Conservation (phyloP, 176 grass and related monocot species). For the Thalia dealbata region DNA sequence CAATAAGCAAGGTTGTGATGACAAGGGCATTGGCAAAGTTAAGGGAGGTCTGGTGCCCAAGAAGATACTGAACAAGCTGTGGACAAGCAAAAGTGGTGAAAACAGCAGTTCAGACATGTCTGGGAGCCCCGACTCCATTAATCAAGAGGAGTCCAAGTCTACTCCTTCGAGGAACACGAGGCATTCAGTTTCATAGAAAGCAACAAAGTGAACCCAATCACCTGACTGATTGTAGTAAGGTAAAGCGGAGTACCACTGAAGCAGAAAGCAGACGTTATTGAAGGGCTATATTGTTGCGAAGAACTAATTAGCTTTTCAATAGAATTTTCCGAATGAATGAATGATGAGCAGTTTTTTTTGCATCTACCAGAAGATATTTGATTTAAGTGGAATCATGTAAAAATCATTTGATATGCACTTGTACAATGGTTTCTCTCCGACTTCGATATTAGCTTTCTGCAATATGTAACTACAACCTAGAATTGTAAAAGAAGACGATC, state of each 20-base stretch:
- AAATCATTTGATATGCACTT: not conserved
- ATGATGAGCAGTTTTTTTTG: not conserved
- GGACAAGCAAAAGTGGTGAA: constrained; percentile 61
- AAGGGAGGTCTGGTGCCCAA: constrained; percentile 67
- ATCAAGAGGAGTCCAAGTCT: constrained; percentile 59
- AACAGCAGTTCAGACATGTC: constrained; percentile 80
- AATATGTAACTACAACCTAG: too few relatives aligned
- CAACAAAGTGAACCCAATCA: not conserved
- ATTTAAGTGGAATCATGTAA: not conserved
- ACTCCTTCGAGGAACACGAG: constrained; percentile 50
- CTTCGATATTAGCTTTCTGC: not conserved
- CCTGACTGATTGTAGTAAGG: not conserved
- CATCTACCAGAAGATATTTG: not conserved
- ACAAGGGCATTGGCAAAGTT: constrained; percentile 32
- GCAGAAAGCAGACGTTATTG: not conserved
- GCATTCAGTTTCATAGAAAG: constrained; percentile 37
- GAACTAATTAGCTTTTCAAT: not conserved
- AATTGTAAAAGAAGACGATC: too few relatives aligned
- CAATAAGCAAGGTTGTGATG: constrained; percentile 40
- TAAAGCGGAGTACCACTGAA: not conserved
- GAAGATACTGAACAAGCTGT: constrained; percentile 87
- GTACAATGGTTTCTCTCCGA: not conserved
- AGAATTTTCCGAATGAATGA: not conserved
- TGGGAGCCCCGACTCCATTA: constrained; percentile 63
- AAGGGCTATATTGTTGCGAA: not conserved